Evolutionary conservation across 441 rosid species (phyloP).

Genomic region (Cnidoscolus chayamansa): DNA sequence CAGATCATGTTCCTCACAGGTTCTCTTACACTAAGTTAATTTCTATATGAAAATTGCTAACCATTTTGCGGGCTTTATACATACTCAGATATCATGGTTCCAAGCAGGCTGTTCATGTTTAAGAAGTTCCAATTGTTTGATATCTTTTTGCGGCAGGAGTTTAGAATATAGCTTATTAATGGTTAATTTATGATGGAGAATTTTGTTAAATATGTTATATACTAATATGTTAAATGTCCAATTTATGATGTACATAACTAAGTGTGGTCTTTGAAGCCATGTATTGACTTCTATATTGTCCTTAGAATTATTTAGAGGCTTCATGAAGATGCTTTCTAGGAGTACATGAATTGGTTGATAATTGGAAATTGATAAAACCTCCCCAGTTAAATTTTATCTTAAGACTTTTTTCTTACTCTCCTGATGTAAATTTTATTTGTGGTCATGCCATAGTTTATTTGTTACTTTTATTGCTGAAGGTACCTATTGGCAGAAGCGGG

Average conservation of each 20-base stretch:
- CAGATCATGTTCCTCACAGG: constrained; percentile 97
- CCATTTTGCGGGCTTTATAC: not conserved
- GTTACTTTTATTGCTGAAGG: constrained; percentile 38
- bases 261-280: not conserved
- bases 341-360: not conserved
- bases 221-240: not conserved
- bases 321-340: not conserved
- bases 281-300: not conserved
- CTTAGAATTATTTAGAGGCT: not conserved
- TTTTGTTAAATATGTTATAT: not conserved
- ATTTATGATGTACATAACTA: not conserved
- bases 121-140: not conserved
- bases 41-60: not conserved
- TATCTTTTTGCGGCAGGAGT: not conserved
- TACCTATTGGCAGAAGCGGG: constrained; percentile 94
- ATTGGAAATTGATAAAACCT: not conserved
- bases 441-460: not conserved
- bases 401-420: not conserved
- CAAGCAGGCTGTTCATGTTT: not conserved
- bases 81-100: not conserved
- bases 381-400: not conserved
- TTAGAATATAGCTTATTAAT: not conserved
- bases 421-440: not conserved
- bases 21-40: constrained; percentile 18
- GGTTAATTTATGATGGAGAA: not conserved